Conservation (phyloP, 164 flowering plant species). For the Vitis rupestris region DNA sequence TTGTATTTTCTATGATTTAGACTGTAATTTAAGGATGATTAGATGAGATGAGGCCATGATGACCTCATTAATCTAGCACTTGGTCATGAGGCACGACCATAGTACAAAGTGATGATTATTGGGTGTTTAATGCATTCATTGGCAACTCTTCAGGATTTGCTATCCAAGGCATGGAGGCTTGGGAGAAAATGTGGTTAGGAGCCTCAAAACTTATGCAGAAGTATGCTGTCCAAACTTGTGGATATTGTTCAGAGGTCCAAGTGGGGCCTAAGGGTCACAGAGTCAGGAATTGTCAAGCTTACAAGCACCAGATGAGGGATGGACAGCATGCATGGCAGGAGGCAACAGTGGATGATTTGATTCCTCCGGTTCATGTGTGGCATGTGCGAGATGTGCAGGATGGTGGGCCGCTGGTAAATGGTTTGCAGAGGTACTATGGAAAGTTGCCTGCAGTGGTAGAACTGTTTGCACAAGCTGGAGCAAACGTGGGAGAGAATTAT, state of each 20-base stretch:
- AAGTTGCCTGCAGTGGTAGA: slow-evolving; percentile 59
- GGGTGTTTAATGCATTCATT: not conserved
- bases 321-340: slow-evolving; percentile 72
- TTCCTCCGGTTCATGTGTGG: slow-evolving; percentile 65
- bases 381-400: slow-evolving; percentile 29
- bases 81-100: too few species aligned
- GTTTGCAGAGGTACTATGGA: slow-evolving; percentile 54
- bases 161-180: slow-evolving; percentile 47
- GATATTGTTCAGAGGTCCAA: slow-evolving; percentile 59
- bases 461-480: slow-evolving; percentile 56
- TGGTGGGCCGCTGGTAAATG: slow-evolving; percentile 24
- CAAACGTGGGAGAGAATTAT: slow-evolving; percentile 35
- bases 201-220: slow-evolving; percentile 43
- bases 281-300: slow-evolving; percentile 48
- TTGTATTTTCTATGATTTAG: too few species aligned
- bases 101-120: too few species aligned
- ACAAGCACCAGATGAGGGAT: slow-evolving; percentile 61
- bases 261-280: slow-evolving; percentile 64
- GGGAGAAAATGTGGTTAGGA: slow-evolving; percentile 49
- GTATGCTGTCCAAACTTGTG: slow-evolving; percentile 57
- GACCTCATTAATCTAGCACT: too few species aligned
- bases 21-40: too few species aligned
- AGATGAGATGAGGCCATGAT: too few species aligned
- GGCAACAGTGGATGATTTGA: slow-evolving; percentile 46
- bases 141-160: slow-evolving; percentile 38